Conservation (phyloP, 1,284 basidiomycete genomes). For the Marasmius sp. region DNA sequence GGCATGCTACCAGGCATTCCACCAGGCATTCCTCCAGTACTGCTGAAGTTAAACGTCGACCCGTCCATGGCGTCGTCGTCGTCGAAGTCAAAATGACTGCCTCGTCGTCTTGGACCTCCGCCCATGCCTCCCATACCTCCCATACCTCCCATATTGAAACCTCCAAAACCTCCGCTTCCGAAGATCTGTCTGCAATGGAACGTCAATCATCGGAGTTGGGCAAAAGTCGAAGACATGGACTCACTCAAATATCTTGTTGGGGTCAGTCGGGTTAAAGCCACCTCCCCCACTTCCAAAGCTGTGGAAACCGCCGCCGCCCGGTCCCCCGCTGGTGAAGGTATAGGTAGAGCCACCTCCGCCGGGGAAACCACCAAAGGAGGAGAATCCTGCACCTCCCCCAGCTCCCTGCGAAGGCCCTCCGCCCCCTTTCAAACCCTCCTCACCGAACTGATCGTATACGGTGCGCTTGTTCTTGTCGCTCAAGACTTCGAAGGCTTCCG, state of each 20-base stretch:
- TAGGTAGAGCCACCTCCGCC: conserved; percentile 51
- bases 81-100: conserved; percentile 36
- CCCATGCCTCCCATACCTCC: conserved; percentile 44
- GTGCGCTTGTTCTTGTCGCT: conserved; percentile 92
- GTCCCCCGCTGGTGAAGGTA: conserved; percentile 53
- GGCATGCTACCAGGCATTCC: conserved; percentile 53
- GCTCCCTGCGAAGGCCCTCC: conserved; percentile 52
- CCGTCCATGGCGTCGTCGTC: conserved; percentile 53
- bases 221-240: conserved; percentile 29
- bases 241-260: conserved; percentile 90
- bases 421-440: conserved; percentile 88
- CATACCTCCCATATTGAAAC: conserved; percentile 37
- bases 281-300: conserved; percentile 34
- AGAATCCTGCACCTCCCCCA: conserved; percentile 37
- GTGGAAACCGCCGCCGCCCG: conserved; percentile 39
- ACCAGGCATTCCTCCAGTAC: conserved; percentile 35
- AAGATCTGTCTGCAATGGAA: conserved; percentile 63
- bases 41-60: conserved; percentile 31
- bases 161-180: conserved; percentile 22
- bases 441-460: conserved; percentile 94
- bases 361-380: conserved; percentile 28
- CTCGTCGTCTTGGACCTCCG: conserved; percentile 35
- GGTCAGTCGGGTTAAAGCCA: conserved; percentile 79
- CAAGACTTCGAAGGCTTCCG: conserved; percentile 96
- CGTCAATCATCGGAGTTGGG: conserved; percentile 20